Percentiles rank a stretch among this genome's conserved stretches.
These are phyloP conservation scores for Alisma plantagoaquatica DNA, from an alignment of 106 monocot genomes.

Conservation along the genomic window DNA sequence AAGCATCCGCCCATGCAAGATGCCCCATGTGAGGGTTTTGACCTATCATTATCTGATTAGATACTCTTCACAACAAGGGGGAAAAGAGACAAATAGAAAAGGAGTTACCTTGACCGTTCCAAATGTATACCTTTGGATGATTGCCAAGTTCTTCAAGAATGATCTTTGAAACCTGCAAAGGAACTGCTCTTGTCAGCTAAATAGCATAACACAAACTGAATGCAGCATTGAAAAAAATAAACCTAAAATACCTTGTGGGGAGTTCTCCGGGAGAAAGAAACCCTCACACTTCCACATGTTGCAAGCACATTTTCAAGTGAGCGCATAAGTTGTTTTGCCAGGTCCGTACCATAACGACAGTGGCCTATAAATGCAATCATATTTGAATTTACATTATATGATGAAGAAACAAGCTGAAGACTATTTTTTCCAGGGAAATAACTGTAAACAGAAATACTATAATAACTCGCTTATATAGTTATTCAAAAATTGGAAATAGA, in stretches of 20 bases:
- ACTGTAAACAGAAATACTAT: no score
- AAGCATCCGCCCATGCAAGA: conserved; percentile 99
- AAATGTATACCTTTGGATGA: conserved; percentile 82
- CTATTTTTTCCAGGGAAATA: no score
- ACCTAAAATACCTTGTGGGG: conserved; percentile 76
- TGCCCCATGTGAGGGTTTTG: conserved; percentile 97
- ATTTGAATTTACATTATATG: no score
- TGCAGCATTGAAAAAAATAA: no score
- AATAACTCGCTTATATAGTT: no score
- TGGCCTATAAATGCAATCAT: conserved; percentile 35
- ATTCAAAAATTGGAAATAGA: no score
- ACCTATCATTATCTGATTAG: conserved; percentile 31
- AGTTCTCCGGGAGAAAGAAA: conserved; percentile 93
- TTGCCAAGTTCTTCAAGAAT: conserved; percentile 51
- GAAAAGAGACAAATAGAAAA: background rate
- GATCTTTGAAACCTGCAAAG: conserved; percentile 43
- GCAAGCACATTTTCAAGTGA: conserved; percentile 57
- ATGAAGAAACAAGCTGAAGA: background rate
- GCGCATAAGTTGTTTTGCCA: conserved; percentile 58
- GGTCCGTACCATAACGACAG: conserved; percentile 79
- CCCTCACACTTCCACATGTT: conserved; percentile 90
- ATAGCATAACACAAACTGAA: no score
- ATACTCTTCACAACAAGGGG: no score
- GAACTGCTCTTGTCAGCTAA: no score
- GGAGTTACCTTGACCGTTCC: conserved; percentile 80